Evolutionary conservation across 1,139 yeast genomes (phyloP), one percentile per base, ranked within the genome.

Genomic region (Saccharomyces hybrid): DNA sequence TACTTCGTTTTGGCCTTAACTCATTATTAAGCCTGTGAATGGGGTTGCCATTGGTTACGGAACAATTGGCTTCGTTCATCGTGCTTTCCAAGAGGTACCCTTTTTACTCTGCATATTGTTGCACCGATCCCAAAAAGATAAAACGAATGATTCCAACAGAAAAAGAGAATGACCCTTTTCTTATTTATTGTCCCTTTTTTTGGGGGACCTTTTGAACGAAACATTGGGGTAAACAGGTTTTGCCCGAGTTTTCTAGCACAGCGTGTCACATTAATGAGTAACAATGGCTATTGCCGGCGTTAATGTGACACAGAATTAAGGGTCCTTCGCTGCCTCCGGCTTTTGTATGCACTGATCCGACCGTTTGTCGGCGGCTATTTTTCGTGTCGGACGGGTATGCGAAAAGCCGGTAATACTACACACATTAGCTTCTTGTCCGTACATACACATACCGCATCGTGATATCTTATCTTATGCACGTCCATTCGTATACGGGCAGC

Each of bases 31-130:
- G 34, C 34, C 11, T 31, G 26, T 26, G 16, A 12, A 16, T 26
- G 16, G 44, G 28, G 19, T 41, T 49, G 34, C 26, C 28, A 24
- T 49, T 49, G n/a, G 19, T 19, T 14, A 49, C 47, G n/a, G 51
- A 49, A 9, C 47, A 31, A 31, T 1, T 31, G 34, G 34, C 34
- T 31, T 31, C 34, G 34, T 31, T 31, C 34, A 31, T 31, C 34
- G 34, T 31, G 34, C 34, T 31, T 31, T 24, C 34, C 34, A 31
- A 31, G 3, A 31, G 34, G 34, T 31, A 31, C 34, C 34, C 34
- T 31, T 24, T 24, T 31, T 31, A 31, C 34, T 31, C 34, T 31
- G 34, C 34, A 31, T 31, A 31, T 1, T 31, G 34, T 31, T 31
- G 34, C 34, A 31, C 1, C 26, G 26, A 24, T 31, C 34, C 34